Conservation (phyloP, 805 yeast genomes). For the Yarrowia sp. region DNA sequence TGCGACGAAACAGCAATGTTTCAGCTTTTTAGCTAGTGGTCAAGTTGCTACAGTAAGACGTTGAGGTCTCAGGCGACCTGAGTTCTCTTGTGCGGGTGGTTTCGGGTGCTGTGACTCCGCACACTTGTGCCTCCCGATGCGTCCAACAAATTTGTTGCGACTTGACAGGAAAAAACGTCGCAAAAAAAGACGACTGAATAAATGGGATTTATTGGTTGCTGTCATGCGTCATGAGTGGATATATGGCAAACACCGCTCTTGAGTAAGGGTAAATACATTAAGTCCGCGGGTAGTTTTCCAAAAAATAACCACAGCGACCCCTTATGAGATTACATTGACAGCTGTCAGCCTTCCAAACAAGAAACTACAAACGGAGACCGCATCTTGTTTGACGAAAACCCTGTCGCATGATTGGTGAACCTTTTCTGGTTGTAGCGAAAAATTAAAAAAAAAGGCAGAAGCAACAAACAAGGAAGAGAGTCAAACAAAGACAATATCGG, state of each 20-base stretch:
- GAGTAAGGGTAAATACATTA: no score
- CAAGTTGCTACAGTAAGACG: not conserved
- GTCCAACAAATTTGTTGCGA: no score
- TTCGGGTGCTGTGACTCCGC: not conserved
- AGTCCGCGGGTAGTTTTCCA: no score
- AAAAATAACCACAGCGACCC: not conserved
- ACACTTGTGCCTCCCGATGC: no score
- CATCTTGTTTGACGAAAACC: not conserved
- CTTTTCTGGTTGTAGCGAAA: not conserved
- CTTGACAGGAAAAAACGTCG: no score
- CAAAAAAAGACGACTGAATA: no score
- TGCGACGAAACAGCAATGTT: not conserved
- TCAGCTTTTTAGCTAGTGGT: not conserved
- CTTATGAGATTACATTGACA: not conserved
- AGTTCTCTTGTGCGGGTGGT: not conserved
- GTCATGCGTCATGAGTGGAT: no score
- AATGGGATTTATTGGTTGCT: no score
- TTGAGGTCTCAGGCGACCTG: slow-evolving; percentile 1
- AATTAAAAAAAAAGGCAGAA: not conserved
- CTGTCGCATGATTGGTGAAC: not conserved
- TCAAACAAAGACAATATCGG: not conserved
- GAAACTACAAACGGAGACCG: not conserved
- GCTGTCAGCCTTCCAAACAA: not conserved
- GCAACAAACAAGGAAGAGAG: not conserved
- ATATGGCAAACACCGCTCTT: no score